These are phyloP conservation scores for Urtica urens DNA, from an alignment of 306 rosid genomes.

Conservation along the genomic window DNA sequence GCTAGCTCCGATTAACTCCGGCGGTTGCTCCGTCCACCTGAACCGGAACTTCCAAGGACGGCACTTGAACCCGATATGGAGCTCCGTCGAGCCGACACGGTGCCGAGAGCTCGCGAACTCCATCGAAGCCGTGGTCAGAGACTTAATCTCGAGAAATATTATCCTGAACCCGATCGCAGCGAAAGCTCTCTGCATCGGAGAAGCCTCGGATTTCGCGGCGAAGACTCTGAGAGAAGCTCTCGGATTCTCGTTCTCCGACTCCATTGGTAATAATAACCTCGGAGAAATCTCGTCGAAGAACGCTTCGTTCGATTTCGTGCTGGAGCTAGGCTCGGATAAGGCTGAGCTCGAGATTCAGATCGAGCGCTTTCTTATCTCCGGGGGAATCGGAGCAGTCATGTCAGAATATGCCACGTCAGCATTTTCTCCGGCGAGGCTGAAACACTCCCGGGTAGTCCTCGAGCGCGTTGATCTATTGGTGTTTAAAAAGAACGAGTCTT, in stretches of 20 bases:
- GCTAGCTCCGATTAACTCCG: constrained; percentile 26
- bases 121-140: constrained; percentile 35
- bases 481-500: no score
- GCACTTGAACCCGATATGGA: constrained; percentile 41
- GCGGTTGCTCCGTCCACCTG: constrained; percentile 28
- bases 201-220: constrained; percentile 31
- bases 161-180: constrained; percentile 26
- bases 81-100: constrained; percentile 27
- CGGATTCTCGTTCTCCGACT: constrained; percentile 44
- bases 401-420: no score
- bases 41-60: constrained; percentile 28
- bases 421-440: no score
- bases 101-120: constrained; percentile 35
- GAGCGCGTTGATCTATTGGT: no score
- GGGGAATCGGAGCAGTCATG: constrained; percentile 65
- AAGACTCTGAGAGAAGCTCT: constrained; percentile 39
- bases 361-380: constrained; percentile 80
- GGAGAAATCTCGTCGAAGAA: constrained; percentile 34
- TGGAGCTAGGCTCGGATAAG: constrained; percentile 53
- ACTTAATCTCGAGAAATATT: constrained; percentile 30
- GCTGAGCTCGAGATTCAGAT: constrained; percentile 64
- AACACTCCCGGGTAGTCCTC: no score
- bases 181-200: constrained; percentile 60
- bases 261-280: constrained; percentile 28
- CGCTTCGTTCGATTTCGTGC: constrained; percentile 56